Base-by-base conservation (phyloP, 2,329 filamentous ascomycete species). In the Penicillium sp. region DNA sequence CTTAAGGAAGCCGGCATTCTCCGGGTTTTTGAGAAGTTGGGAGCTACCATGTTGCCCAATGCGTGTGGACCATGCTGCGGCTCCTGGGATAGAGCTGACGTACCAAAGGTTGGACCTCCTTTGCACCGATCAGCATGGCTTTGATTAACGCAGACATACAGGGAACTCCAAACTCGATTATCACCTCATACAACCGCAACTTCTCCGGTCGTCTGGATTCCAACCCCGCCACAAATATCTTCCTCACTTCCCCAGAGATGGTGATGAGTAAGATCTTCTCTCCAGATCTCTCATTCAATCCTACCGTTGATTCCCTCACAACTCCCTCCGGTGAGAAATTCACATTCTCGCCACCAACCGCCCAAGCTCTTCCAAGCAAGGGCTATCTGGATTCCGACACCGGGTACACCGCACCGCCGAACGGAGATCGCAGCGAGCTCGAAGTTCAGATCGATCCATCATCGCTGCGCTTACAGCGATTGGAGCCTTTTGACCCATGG, bases 181-280 rank as follows among this genome's bases (percentile, higher is more conserved):
- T 97, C 73, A 96, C 92, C 40, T 97, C 93, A 16, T 97, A 96
- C 87, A 97, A 97, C 88, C 91, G 93, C 77, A 97, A 97, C 86
- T 97, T 97, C 81, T 97, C 92, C 54, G 93, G 92, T 62, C 90
- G 93, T 72, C 97, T 97, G 75, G 92, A 96, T 67, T 91, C 89
- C 62, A 97, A 96, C 83, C 91, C 91, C 29, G 90, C 90, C 49
- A 96, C 91, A 44, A 91, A 95, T 81, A 90, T 90, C 52, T 96
- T 96, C 75, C 90, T 95, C 62, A 88, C 91, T 59, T 95, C 90
- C 4, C 91, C 91, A 48, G 91, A 96, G 73, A 80, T 96, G 58
- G 90, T 94, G 31, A 89, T 94, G 47, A 91, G 91, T 60, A 78
- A 96, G 79, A 86, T 87, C 55, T 85, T 94, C 69, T 90, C 90